A percentile compares a stretch with the other conserved stretches of the same genome.
Evolutionary conservation across 768 basidiomycete species (phyloP).

Genomic region (Leucocoprinus birnbaumii): DNA sequence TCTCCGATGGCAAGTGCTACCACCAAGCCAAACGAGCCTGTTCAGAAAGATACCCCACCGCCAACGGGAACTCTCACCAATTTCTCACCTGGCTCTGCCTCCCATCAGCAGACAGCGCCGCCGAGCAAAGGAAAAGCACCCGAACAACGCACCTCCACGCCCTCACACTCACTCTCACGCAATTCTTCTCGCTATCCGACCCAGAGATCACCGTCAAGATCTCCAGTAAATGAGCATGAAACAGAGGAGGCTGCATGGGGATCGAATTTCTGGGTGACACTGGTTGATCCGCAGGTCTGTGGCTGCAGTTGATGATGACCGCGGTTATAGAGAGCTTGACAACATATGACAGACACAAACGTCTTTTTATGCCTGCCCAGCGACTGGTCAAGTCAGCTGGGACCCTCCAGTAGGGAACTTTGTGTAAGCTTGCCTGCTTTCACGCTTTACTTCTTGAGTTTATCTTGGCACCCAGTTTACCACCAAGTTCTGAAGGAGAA

Average conservation of each 20-base stretch:
- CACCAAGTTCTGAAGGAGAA: conserved; percentile 81
- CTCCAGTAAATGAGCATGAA: conserved; percentile 26
- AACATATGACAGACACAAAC: conserved; percentile 40
- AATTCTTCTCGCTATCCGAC: conserved; percentile 23
- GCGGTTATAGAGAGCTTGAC: conserved; percentile 5
- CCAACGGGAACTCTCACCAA: conserved; percentile 15
- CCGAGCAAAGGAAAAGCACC: conserved; percentile 19
- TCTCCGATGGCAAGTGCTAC: background rate
- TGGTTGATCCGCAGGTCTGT: conserved; percentile 80
- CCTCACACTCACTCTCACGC: conserved; percentile 2
- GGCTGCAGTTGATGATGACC: conserved; percentile 5
- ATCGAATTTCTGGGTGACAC: conserved; percentile 91
- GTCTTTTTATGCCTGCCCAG: conserved; percentile 90
- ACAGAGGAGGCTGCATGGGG: conserved; percentile 68
- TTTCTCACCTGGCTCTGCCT: conserved; percentile 12
- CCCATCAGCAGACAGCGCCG: conserved; percentile 19
- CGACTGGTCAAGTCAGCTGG: conserved; percentile 91
- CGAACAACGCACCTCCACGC: conserved; percentile 2
- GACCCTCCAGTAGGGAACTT: conserved; percentile 88
- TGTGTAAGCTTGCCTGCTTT: conserved; percentile 52
- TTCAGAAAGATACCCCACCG: conserved; percentile 1
- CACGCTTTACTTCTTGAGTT: conserved; percentile 16
- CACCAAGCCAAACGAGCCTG: conserved; percentile 4
- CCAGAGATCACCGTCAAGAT: conserved; percentile 22
- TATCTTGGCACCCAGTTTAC: conserved; percentile 49